Conservation (phyloP, 139 green algal genomes). For the Picochlorum sp. region DNA sequence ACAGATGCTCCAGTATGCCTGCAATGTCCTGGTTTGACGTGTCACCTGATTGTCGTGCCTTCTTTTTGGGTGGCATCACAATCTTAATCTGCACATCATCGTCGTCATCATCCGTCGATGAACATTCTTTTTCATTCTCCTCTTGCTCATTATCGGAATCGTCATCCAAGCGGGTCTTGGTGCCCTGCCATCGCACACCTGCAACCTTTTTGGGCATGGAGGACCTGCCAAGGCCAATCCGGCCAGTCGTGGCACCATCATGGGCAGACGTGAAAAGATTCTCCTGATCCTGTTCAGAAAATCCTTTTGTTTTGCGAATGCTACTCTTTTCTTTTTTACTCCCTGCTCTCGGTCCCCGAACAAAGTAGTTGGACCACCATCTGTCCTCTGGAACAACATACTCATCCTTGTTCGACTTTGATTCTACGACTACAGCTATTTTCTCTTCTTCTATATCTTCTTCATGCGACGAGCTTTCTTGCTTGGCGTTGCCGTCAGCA, state of each 20-base stretch:
- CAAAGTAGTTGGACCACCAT: constrained; percentile 16
- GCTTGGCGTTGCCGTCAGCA: not conserved
- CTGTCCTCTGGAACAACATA: not conserved
- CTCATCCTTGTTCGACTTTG: not conserved
- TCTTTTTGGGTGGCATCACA: constrained; percentile 9
- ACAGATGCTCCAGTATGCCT: too few species aligned
- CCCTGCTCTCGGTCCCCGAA: not conserved
- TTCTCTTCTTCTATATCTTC: not conserved
- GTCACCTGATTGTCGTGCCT: constrained; percentile 9
- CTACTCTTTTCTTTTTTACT: not conserved
- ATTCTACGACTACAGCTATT: not conserved
- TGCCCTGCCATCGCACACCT: constrained; percentile 67
- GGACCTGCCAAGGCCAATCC: constrained; percentile 61
- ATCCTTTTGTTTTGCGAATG: constrained; percentile 32
- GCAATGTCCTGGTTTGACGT: too few species aligned
- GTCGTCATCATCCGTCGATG: constrained; percentile 4
- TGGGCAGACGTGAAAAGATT: constrained; percentile 67
- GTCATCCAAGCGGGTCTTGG: constrained; percentile 53
- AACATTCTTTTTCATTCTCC: constrained; percentile 18
- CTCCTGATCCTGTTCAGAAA: constrained; percentile 76
- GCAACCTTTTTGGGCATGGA: constrained; percentile 72
- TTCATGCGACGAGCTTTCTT: not conserved
- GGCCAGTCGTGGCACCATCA: constrained; percentile 47
- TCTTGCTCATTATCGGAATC: constrained; percentile 22
- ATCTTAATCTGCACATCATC: constrained; percentile 21